phyloP scores from a whole-genome alignment of 768 basidiomycete genomes.

The Rhodosporidiobolus sp. region DNA sequence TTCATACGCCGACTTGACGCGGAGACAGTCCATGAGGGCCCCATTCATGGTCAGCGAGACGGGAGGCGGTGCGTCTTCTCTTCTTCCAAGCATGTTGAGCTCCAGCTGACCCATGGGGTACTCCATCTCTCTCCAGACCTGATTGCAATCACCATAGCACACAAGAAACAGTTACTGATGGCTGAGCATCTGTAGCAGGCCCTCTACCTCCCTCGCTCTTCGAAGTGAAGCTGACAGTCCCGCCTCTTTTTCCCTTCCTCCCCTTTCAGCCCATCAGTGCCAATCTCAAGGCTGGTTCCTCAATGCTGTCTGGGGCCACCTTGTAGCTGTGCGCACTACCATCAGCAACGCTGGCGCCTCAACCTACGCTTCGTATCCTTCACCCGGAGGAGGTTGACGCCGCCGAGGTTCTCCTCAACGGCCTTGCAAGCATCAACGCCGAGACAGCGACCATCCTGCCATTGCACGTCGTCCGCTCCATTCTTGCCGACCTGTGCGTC shows the following conservation, averaged over 20 bases:
- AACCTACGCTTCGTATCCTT: conserved; percentile 28
- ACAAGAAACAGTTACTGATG: conserved; percentile 23
- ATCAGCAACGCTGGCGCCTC: conserved; percentile 20
- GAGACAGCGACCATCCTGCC: conserved; percentile 29
- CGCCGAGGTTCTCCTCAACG: conserved; percentile 13
- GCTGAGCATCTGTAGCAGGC: conserved; percentile 13
- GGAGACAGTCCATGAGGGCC: conserved; percentile 10
- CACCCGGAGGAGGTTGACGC: conserved; percentile 26
- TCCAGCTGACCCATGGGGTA: no score
- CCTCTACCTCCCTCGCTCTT: background rate
- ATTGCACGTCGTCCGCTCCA: conserved; percentile 23
- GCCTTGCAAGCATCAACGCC: conserved; percentile 27
- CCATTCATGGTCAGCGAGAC: conserved; percentile 11
- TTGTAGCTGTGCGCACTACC: conserved; percentile 26
- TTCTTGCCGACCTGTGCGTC: conserved; percentile 11
- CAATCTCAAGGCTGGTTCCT: conserved; percentile 29
- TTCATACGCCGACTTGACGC: background rate
- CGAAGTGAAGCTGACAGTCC: no score
- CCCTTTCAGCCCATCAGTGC: conserved; percentile 8
- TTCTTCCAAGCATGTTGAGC: no score
- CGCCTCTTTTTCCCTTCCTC: background rate
- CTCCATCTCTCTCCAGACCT: background rate
- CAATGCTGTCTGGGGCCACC: conserved; percentile 25
- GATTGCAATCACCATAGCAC: background rate
- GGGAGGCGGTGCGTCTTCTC: conserved; percentile 1